Evolutionary conservation across 257 asterid genomes (phyloP), one percentile per base, ranked within the genome.

Genomic region (Solanum corneliomulleri): DNA sequence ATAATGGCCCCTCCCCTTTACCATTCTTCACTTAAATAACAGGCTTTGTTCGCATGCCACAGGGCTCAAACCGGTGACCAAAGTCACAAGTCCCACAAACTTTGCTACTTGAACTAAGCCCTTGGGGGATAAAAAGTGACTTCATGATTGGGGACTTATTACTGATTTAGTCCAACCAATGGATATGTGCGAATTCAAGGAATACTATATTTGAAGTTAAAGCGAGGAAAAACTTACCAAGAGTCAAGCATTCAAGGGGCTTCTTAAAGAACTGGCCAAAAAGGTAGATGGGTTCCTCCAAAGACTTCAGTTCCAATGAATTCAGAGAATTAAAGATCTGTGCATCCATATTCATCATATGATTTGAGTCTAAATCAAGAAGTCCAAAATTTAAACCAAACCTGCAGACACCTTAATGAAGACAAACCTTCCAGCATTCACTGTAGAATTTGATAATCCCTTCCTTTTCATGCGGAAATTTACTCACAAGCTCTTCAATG

Each of bases 401-500:
- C 91, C 86, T 88, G 83, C 71, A 83, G 91, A 90, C 89, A 89
- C 91, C 95, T 90, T 88, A 90, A 93, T 85, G 80, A 87, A 90
- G 86, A 95, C 97, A 88, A 91, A 95, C 99, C 99, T 97, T 95
- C 99, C 99, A 97, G 93, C 99, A 97, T 91, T 81, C 94, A 31
- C 96, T 91, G 37, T 97, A 97, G 89, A 97, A 97, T 82, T 91
- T 90, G 89, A 91, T 94, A 88, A 96, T 96, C 87, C 99, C 99
- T 86, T 95, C 95, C 87, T 89, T 94, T 90, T 97, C 99, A 80
- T 94, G 98, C 27, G 99, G 99, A 86, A 97, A 97, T 90, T 92
- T 97, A 86, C 93, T 52, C 58, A 93, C 93, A 66, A 97, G 96
- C 89, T 96, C 98, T 20, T 93, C 88, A 88, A 95, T 62, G 88